Percentiles rank a stretch among this genome's conserved stretches.
Conservation (phyloP, 495 filamentous ascomycete species). For the Aspergillus heteromorphus region DNA sequence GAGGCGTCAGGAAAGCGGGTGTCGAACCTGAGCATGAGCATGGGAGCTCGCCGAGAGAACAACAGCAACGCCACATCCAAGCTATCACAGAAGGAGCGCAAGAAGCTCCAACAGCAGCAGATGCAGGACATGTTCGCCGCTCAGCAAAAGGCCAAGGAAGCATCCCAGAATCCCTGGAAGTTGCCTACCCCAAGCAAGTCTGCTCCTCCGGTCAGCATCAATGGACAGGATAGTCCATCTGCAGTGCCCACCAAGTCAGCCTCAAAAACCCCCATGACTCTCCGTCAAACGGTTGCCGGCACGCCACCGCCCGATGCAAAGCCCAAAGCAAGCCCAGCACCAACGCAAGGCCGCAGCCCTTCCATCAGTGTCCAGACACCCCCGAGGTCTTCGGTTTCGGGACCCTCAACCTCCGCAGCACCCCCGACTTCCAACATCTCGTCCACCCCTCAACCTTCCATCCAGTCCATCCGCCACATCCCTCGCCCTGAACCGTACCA, state of each 20-base stretch:
- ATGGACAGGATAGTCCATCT: constrained; percentile 12
- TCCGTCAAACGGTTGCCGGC: constrained; percentile 58
- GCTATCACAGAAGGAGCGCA: constrained; percentile 87
- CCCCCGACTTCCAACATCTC: constrained; percentile 7
- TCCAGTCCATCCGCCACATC: constrained; percentile 47
- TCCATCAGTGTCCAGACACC: constrained; percentile 21
- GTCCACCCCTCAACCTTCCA: constrained; percentile 27
- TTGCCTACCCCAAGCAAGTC: constrained; percentile 26
- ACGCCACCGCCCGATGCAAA: constrained; percentile 33
- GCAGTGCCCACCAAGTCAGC: constrained; percentile 24
- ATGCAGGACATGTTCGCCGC: constrained; percentile 48
- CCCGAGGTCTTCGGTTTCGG: constrained; percentile 19
- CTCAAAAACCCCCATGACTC: constrained; percentile 50
- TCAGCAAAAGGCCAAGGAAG: constrained; percentile 43
- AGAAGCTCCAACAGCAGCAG: constrained; percentile 69
- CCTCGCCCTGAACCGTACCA: constrained; percentile 36
- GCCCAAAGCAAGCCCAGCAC: constrained; percentile 23
- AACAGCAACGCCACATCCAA: constrained; percentile 39
- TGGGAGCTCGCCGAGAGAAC: constrained; percentile 45
- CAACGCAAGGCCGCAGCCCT: constrained; percentile 22
- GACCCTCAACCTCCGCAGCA: constrained; percentile 13
- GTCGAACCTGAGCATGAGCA: constrained; percentile 69
- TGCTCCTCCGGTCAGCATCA: constrained; percentile 20
- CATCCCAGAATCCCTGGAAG: constrained; percentile 69
- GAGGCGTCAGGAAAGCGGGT: constrained; percentile 58